Evolutionary conservation across 2,329 filamentous ascomycete genomes (phyloP).

Genomic region (Diaporthe eres): DNA sequence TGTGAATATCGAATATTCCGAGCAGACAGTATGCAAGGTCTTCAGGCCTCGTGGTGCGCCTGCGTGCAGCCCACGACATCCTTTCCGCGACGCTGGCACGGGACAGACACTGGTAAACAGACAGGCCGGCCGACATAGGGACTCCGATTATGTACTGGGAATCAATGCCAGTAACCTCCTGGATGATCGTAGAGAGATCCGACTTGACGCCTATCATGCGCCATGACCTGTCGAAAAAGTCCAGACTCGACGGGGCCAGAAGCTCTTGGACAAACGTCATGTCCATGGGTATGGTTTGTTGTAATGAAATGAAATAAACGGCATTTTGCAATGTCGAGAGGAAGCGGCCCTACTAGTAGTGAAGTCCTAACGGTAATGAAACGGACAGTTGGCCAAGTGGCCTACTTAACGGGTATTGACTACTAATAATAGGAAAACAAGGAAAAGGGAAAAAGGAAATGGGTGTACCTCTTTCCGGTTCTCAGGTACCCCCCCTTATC

Average conservation of each 20-base stretch:
- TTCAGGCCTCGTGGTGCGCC: conserved; percentile 46
- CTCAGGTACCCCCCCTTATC: no score
- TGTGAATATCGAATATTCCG: conserved; percentile 49
- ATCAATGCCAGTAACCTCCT: not conserved
- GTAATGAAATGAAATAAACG: no score
- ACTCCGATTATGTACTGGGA: not conserved
- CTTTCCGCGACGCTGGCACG: conserved; percentile 43
- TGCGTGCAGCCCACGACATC: conserved; percentile 49
- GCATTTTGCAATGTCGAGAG: no score
- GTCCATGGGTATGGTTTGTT: no score
- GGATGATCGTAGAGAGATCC: not conserved
- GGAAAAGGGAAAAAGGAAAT: no score
- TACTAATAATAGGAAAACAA: no score
- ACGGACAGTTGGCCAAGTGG: no score
- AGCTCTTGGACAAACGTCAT: no score
- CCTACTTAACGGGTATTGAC: no score
- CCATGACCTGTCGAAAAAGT: conserved; percentile 46
- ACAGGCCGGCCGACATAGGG: not conserved
- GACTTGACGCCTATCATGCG: conserved; percentile 40
- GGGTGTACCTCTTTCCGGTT: no score
- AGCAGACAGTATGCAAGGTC: conserved; percentile 49
- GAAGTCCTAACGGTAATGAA: no score
- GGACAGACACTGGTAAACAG: conserved; percentile 41
- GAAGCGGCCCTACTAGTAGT: no score
- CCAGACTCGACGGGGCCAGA: conserved; percentile 44